Percentiles rank a stretch among this genome's conserved stretches.
These are phyloP conservation scores for Earliella scabrosa DNA, from an alignment of 1,284 basidiomycete species.

Conservation along the genomic window DNA sequence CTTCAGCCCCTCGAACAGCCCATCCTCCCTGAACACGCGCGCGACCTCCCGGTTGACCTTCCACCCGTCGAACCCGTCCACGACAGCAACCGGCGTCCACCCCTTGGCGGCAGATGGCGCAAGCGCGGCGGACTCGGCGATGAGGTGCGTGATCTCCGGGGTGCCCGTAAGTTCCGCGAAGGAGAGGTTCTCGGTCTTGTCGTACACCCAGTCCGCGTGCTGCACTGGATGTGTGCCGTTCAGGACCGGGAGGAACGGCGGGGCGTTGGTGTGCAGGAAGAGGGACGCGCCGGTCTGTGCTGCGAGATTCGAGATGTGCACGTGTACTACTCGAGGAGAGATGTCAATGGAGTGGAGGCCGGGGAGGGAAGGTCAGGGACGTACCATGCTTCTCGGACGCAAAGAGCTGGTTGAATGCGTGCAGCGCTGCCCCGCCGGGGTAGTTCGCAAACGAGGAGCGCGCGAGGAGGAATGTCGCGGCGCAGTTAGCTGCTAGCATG, in stretches of 20 bases:
- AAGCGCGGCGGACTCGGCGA: conserved; percentile 45
- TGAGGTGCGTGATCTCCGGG: conserved; percentile 60
- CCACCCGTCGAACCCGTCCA: conserved; percentile 57
- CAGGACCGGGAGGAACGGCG: conserved; percentile 46
- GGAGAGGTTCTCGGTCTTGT: conserved; percentile 76
- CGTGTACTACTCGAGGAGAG: conserved; percentile 50
- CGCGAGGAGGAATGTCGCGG: conserved; percentile 56
- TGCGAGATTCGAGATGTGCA: conserved; percentile 83
- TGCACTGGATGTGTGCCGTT: conserved; percentile 19
- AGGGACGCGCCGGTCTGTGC: conserved; percentile 92
- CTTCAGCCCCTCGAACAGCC: conserved; percentile 31
- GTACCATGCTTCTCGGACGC: conserved; percentile 39
- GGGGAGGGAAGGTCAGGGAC: neutral
- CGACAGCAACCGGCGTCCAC: conserved; percentile 49
- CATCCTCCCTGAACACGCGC: conserved; percentile 19
- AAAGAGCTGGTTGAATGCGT: conserved; percentile 59
- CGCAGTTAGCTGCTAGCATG: conserved; percentile 55
- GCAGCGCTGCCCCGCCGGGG: conserved; percentile 85
- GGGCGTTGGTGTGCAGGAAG: conserved; percentile 77
- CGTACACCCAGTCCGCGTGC: conserved; percentile 62
- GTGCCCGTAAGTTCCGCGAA: conserved; percentile 43
- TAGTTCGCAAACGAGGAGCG: conserved; percentile 80
- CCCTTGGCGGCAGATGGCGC: conserved; percentile 9
- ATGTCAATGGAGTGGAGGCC: neutral
- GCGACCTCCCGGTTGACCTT: conserved; percentile 32